phyloP scores from a whole-genome alignment of 75 land plant genomes.

The Cunninghamia lanceolata region DNA sequence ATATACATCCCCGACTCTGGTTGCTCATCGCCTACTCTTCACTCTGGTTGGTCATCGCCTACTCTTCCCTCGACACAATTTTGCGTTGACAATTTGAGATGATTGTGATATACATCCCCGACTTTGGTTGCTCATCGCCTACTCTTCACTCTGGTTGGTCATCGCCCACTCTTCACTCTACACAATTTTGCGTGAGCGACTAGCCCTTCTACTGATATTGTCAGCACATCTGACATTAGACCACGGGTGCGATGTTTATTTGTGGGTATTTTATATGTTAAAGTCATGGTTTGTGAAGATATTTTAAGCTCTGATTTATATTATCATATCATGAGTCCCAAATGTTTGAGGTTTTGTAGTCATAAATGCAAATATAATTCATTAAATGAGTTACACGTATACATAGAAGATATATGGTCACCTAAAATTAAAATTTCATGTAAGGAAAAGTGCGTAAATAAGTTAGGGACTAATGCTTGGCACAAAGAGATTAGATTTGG shows the following conservation, averaged over 20 bases:
- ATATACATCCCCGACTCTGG: not conserved
- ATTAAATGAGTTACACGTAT: not conserved
- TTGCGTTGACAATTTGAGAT: not conserved
- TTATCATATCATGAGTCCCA: no score
- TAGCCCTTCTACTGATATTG: not conserved
- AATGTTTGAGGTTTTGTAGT: no score
- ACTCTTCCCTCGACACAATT: not conserved
- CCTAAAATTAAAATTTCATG: not conserved
- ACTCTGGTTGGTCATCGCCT: no score
- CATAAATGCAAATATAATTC: no score
- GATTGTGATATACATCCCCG: not conserved
- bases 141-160: not conserved
- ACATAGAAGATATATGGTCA: not conserved
- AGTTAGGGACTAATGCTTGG: not conserved
- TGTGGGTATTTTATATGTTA: not conserved
- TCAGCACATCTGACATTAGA: not conserved
- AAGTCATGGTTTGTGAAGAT: no score
- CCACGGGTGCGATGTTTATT: not conserved
- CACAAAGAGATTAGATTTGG: not conserved
- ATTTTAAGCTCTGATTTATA: no score
- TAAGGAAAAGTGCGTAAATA: no score
- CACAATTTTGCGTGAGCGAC: not conserved
- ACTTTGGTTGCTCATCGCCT: not conserved
- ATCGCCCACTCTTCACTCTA: not conserved
- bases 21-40: not conserved